Evolutionary conservation across 2,329 filamentous ascomycete species (phyloP).

Genomic region (Lachnellula suecica): DNA sequence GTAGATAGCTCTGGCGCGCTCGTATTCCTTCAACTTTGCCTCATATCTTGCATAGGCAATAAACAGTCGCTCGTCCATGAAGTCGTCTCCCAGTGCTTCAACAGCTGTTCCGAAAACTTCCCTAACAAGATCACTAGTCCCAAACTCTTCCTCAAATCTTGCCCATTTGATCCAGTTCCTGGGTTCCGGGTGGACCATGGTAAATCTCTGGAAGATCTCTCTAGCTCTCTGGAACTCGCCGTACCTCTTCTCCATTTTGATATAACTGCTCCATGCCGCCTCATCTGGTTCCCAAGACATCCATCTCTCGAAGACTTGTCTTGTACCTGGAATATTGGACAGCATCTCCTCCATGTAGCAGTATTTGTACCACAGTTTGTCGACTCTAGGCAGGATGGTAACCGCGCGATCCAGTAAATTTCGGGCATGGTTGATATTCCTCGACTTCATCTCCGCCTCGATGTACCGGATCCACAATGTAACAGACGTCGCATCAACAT

Average conservation of each 20-base stretch:
- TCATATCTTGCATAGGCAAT: conserved; percentile 95
- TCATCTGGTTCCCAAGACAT: conserved; percentile 98
- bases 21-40: conserved; percentile 91
- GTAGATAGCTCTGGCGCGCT: conserved; percentile 91
- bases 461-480: conserved; percentile 90
- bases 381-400: conserved; percentile 82
- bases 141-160: conserved; percentile 93
- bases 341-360: conserved; percentile 99
- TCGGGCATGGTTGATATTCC: conserved; percentile 95
- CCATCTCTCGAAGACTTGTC: conserved; percentile 96
- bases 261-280: conserved; percentile 92
- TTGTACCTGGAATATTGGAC: conserved; percentile 86
- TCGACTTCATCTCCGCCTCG: conserved; percentile 91
- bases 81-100: conserved; percentile 87
- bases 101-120: conserved; percentile 89
- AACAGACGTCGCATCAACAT: conserved; percentile 85
- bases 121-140: conserved; percentile 85
- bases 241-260: conserved; percentile 95
- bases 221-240: conserved; percentile 88
- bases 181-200: conserved; percentile 88
- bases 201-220: conserved; percentile 86
- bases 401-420: conserved; percentile 96
- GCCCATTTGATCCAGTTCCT: conserved; percentile 99
- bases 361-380: conserved; percentile 99
- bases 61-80: conserved; percentile 94